Evolutionary conservation across 73 alveolate genomes (phyloP), one percentile per base, ranked within the genome.

Genomic region (Symbiodinium natans): DNA sequence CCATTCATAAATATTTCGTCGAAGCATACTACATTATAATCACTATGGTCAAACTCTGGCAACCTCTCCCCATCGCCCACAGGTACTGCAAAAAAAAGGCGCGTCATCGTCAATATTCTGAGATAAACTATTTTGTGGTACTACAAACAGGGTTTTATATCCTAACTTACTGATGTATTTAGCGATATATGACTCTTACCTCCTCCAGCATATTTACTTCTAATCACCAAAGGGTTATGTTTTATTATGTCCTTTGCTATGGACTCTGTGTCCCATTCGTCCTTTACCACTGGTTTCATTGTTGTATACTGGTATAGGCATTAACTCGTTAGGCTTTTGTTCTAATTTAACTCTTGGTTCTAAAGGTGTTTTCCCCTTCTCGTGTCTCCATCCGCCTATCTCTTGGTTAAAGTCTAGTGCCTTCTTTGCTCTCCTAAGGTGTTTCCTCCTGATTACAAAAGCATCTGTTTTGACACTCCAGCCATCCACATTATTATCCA

Each of bases 31-130:
- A 59, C 77, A 59, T 59, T n/a, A 59, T 80, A 80, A 8, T 17
- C 87, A 13, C 54, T 34, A 80, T 13, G 40, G n/a, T 80, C 87
- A 80, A 80, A 80, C 4, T 52, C 54, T 5, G 36, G 54, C 21
- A 80, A 15, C 34, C 38, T 80, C 56, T 43, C 56, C 11, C n/a
- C 87, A 38, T 80, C 87, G 4, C 31, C 87, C 33, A 36, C 36
- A 80, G 21, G 36, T 17, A 80, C 38, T 10, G 54, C 87, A 39
- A 80, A 80, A 25, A 80, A 80, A 40, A n/a, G 41, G 3, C 3
- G 90, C 68, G 3, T 82, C 90, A 10, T 71, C 90, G 41, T 82
- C 71, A 41, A 82, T 25, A 15, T 11, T 71, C 31, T 82, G 90
- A 6, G 42, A 36, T 41, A 41, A 41, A 3, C n/a, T 39, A 31